phyloP scores from a whole-genome alignment of 352 stramenopile species.

The Halophytophthora polymorphica region DNA sequence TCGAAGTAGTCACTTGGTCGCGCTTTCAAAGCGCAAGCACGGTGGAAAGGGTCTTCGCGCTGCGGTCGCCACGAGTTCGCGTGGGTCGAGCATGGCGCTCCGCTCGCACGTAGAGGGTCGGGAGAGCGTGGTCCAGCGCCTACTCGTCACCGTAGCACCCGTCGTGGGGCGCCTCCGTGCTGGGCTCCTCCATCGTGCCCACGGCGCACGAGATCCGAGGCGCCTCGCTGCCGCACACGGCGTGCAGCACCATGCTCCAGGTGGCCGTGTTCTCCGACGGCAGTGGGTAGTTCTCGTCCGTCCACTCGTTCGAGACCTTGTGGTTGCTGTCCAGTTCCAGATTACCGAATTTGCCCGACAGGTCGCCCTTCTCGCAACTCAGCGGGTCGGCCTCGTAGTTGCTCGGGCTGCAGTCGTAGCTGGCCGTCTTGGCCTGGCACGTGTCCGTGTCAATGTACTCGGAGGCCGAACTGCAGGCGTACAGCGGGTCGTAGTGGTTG shows the following conservation, averaged over 20 bases:
- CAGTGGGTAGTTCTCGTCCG: conserved; percentile 45
- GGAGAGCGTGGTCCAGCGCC: too few species aligned
- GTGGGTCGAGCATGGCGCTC: too few species aligned
- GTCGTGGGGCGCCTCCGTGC: too few species aligned
- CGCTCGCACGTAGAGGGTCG: too few species aligned
- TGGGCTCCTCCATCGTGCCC: conserved; percentile 7
- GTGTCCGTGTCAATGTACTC: conserved; percentile 31
- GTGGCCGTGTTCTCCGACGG: conserved; percentile 33
- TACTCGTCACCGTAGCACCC: too few species aligned
- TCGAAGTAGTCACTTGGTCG: too few species aligned
- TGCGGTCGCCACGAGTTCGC: too few species aligned
- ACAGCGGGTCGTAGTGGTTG: conserved; percentile 55
- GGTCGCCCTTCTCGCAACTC: conserved; percentile 50
- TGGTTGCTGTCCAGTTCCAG: conserved; percentile 23
- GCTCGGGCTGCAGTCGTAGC: conserved; percentile 38
- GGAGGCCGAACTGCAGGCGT: conserved; percentile 43
- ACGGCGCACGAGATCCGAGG: conserved; percentile 51
- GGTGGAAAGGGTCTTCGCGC: too few species aligned
- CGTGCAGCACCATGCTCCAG: conserved; percentile 69
- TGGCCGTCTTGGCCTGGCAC: conserved; percentile 26
- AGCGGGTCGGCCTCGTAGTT: conserved; percentile 37
- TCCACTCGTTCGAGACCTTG: conserved; percentile 28
- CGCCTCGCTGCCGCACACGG: conserved; percentile 40
- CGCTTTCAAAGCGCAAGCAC: too few species aligned
- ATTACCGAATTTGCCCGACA: conserved; percentile 57